These are phyloP conservation scores for Rhynchosporium agropyri DNA, from an alignment of 2,329 filamentous ascomycete genomes.

Conservation along the genomic window DNA sequence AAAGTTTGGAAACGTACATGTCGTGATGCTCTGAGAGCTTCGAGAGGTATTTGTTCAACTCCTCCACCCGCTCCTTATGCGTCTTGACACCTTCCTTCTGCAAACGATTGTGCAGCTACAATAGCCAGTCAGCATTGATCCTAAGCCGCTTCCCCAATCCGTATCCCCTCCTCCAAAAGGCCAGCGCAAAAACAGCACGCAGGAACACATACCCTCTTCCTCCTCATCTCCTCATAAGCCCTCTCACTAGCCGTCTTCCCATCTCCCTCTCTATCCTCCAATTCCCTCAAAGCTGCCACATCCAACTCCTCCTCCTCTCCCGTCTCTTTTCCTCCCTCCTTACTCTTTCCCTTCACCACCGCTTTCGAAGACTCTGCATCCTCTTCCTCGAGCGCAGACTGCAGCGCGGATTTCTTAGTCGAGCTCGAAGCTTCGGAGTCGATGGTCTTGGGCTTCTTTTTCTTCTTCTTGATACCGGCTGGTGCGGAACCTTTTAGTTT, in stretches of 20 bases:
- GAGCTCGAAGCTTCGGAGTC: slow-evolving; percentile 29
- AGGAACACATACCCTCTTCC: slow-evolving; percentile 68
- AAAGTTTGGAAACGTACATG: slow-evolving; percentile 56
- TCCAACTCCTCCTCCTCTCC: slow-evolving; percentile 37
- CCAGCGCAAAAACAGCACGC: slow-evolving; percentile 16
- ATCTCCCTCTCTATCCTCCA: slow-evolving; percentile 42
- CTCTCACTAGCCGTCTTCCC: slow-evolving; percentile 84
- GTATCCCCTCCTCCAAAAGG: neutral
- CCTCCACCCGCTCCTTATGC: slow-evolving; percentile 94
- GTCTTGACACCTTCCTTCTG: slow-evolving; percentile 85
- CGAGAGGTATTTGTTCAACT: slow-evolving; percentile 91
- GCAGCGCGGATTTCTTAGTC: slow-evolving; percentile 53
- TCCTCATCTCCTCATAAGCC: slow-evolving; percentile 76
- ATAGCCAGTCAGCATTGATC: neutral
- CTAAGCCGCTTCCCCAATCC: neutral
- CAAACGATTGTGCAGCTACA: slow-evolving; percentile 77
- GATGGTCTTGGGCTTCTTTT: slow-evolving; percentile 45
- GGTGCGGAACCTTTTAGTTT: slow-evolving; percentile 81
- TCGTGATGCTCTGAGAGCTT: slow-evolving; percentile 96
- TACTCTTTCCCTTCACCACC: slow-evolving; percentile 1
- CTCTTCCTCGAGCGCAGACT: slow-evolving; percentile 35
- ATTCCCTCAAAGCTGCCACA: slow-evolving; percentile 36
- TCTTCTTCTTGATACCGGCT: slow-evolving; percentile 60
- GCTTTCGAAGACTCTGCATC: slow-evolving; percentile 30
- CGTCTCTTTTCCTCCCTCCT: neutral